Percentiles rank a stretch among this genome's conserved stretches.
phyloP scores from a whole-genome alignment of 306 rosid genomes.

The Spatholobus suberectus region DNA sequence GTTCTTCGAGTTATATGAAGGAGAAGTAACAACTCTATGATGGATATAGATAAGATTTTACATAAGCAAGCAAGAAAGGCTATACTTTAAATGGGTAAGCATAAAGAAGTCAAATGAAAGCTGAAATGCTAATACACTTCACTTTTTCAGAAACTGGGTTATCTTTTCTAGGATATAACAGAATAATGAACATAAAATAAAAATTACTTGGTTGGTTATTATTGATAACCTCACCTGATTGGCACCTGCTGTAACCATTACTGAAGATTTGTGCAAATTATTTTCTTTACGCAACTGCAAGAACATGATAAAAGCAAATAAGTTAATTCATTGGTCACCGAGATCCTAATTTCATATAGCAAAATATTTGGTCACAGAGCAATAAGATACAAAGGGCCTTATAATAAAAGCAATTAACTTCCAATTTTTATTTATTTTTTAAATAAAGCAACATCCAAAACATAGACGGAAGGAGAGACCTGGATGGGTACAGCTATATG shows the following conservation, averaged over 20 bases:
- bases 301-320: slow-evolving; percentile 46
- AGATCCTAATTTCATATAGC: not conserved
- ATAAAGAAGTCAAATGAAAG: slow-evolving; percentile 8
- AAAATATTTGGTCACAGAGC: not conserved
- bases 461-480: not conserved
- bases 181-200: slow-evolving; percentile 1
- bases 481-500: not conserved
- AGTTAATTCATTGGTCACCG: slow-evolving; percentile 10
- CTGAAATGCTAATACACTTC: slow-evolving; percentile 24
- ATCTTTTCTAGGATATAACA: not conserved
- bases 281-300: slow-evolving; percentile 81
- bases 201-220: slow-evolving; percentile 29
- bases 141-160: slow-evolving; percentile 22
- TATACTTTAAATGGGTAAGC: not conserved
- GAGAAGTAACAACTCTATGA: slow-evolving; percentile 15
- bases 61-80: not conserved
- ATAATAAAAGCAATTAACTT: not conserved
- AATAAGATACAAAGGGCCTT: not conserved
- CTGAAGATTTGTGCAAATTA: slow-evolving; percentile 81
- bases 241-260: slow-evolving; percentile 99
- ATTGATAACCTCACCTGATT: slow-evolving; percentile 76
- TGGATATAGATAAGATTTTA: slow-evolving; percentile 2
- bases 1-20: not conserved
- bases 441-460: not conserved
- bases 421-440: not conserved